Percentiles rank a stretch among this genome's conserved stretches.
Conservation (phyloP, 2,329 filamentous ascomycete genomes). For the Arthrinium phaeospermum region DNA sequence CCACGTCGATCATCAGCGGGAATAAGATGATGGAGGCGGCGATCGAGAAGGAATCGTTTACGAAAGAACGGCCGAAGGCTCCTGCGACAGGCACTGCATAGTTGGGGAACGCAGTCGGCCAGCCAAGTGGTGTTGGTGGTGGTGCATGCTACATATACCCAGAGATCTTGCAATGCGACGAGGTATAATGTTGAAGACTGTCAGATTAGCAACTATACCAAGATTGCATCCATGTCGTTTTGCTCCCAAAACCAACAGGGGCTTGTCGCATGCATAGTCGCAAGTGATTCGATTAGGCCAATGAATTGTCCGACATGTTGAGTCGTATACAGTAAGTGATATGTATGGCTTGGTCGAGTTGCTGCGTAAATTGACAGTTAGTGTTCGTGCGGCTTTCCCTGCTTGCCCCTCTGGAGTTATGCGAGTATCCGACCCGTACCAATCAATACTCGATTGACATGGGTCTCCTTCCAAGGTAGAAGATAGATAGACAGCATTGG, state of each 20-base stretch:
- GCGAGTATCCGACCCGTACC: neutral
- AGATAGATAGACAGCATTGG: neutral
- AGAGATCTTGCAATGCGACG: neutral
- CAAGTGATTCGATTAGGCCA: neutral
- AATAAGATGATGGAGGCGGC: slow-evolving; percentile 87
- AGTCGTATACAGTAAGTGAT: neutral
- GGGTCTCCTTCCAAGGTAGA: neutral
- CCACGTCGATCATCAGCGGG: slow-evolving; percentile 89
- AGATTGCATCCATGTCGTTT: neutral
- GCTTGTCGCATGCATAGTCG: neutral
- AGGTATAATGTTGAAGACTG: neutral
- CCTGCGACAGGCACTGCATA: slow-evolving; percentile 15
- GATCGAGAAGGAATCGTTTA: slow-evolving; percentile 73
- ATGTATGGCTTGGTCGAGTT: neutral
- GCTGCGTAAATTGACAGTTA: neutral
- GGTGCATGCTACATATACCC: neutral
- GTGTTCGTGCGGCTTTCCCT: neutral
- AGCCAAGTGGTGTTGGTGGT: neutral
- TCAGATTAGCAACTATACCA: neutral
- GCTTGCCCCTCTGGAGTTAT: neutral
- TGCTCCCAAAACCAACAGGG: neutral
- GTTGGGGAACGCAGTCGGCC: neutral
- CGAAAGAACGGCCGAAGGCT: slow-evolving; percentile 44
- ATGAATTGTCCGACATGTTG: neutral
- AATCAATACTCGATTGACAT: neutral